Evolutionary conservation across 1,284 basidiomycete species (phyloP), one percentile per base, ranked within the genome.

Genomic region (Macrocystidia cucumis): DNA sequence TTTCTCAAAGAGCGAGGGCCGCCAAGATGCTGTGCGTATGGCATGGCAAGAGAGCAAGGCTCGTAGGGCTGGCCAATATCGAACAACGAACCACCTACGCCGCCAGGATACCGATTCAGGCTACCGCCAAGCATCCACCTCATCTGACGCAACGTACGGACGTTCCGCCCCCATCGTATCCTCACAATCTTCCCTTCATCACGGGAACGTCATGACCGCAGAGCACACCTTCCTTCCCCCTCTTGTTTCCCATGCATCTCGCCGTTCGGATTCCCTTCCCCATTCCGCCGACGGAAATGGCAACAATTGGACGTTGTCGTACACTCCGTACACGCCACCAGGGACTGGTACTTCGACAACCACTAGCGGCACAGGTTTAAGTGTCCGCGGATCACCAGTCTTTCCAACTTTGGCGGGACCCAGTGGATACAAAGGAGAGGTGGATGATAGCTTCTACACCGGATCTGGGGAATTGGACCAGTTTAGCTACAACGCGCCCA

Each of bases 1-100:
- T 3, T 85, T 78, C 51, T 79, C 79, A 8, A 80, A 79, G 50
- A 77, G 72, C 39, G 74, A 78, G 38, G 85, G 88, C 48, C 67
- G 79, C 27, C 73, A 76, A 47, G 71, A 74, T 41, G 74, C 72
- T 0, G 59, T 87, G 30, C 65, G 64, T 38, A 63, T 72, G 47
- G 65, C 82, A 21, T 84, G 80, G 78, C 69, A 78, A 37, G 67
- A 62, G 34, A 64, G 64, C 21, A 60, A 60, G 41, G 44, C 54
- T 12, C 50, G 55, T 22, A 50, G 53, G 16, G 8, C 23, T 25
- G 23, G 23, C 12, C 23, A 25, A 12, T 25, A 25, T 12, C n/a
- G n/a, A n/a, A n/a, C n/a, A n/a, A n/a, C n/a, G n/a, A n/a, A n/a
- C n/a, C n/a, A n/a, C n/a, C n/a, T n/a, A n/a, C n/a, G n/a, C n/a